A percentile compares a stretch with the other conserved stretches of the same genome.
Evolutionary conservation across 2,329 filamentous ascomycete genomes (phyloP).

Genomic region (Colletotrichum scovillei): DNA sequence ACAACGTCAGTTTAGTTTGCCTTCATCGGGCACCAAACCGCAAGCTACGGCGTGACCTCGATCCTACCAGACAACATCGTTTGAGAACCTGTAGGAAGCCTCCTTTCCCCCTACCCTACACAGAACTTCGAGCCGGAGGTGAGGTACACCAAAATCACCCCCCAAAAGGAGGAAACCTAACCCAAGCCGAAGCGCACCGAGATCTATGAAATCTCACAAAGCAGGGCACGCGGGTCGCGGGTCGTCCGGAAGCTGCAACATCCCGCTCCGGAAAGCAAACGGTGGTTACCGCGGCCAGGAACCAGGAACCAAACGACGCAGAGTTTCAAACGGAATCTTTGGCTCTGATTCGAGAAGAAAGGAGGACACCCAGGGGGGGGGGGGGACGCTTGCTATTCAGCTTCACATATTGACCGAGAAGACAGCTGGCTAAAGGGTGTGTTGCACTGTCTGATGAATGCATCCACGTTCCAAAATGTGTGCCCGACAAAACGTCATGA

Average conservation of each 20-base stretch:
- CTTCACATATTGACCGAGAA: background rate
- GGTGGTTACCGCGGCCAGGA: background rate
- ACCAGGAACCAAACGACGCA: background rate
- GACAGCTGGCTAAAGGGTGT: conserved; percentile 18
- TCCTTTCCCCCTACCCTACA: background rate
- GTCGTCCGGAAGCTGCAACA: conserved; percentile 15
- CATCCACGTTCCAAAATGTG: conserved; percentile 10
- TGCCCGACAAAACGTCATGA: conserved; percentile 7
- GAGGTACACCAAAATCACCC: background rate
- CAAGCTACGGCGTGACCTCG: conserved; percentile 22
- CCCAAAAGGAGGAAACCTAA: background rate
- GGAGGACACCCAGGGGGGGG: background rate
- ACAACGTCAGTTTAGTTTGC: background rate
- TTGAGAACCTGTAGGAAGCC: conserved; percentile 22
- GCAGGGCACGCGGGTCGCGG: background rate
- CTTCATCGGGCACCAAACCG: conserved; percentile 15
- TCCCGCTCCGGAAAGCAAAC: conserved; percentile 26
- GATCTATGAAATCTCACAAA: conserved; percentile 17
- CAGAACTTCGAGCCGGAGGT: background rate
- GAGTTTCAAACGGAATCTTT: background rate
- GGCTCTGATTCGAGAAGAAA: conserved; percentile 2
- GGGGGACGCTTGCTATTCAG: too few relatives aligned
- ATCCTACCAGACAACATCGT: conserved; percentile 14
- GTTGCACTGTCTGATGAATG: conserved; percentile 22
- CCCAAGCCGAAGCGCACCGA: conserved; percentile 1